phyloP scores from a whole-genome alignment of 2,329 filamentous ascomycete genomes.

The Penicillium crustosum region DNA sequence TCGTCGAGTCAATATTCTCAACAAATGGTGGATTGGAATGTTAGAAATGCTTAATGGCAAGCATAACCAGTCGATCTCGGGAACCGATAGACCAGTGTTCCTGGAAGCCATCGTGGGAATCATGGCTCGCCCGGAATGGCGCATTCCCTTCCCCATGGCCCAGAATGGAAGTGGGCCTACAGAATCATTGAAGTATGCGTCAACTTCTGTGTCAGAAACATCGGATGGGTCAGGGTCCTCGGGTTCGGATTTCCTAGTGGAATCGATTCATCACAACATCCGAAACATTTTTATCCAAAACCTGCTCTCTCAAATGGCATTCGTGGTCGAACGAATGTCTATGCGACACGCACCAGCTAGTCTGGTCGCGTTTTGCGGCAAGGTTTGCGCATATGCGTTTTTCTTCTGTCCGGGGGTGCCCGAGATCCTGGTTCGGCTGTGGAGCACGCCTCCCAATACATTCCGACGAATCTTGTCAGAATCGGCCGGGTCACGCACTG shows the following conservation, averaged over 20 bases:
- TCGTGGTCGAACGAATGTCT: conserved; percentile 88
- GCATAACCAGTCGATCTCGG: conserved; percentile 73
- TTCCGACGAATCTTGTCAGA: conserved; percentile 71
- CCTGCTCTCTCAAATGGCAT: conserved; percentile 75
- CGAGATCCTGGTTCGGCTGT: conserved; percentile 78
- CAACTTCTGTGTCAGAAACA: conserved; percentile 51
- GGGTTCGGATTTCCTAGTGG: conserved; percentile 66
- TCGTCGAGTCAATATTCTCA: conserved; percentile 72
- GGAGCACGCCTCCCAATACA: conserved; percentile 68
- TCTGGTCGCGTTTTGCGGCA: conserved; percentile 81
- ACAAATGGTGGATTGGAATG: conserved; percentile 86
- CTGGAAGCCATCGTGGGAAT: conserved; percentile 76
- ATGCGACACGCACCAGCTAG: conserved; percentile 69
- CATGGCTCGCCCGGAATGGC: conserved; percentile 89
- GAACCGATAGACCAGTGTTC: conserved; percentile 77
- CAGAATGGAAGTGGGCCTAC: conserved; percentile 40
- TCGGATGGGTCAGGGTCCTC: conserved; percentile 58
- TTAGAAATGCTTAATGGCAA: conserved; percentile 78
- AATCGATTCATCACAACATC: conserved; percentile 84
- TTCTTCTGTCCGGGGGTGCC: conserved; percentile 87
- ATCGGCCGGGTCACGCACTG: conserved; percentile 61
- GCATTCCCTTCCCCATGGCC: conserved; percentile 66
- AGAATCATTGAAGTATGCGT: conserved; percentile 37
- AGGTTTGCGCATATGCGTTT: conserved; percentile 88
- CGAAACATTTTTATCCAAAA: conserved; percentile 83